A percentile compares a stretch with the other conserved stretches of the same genome.
Conservation (phyloP, 148 eudicot species). For the Hydrangea macrophylla region DNA sequence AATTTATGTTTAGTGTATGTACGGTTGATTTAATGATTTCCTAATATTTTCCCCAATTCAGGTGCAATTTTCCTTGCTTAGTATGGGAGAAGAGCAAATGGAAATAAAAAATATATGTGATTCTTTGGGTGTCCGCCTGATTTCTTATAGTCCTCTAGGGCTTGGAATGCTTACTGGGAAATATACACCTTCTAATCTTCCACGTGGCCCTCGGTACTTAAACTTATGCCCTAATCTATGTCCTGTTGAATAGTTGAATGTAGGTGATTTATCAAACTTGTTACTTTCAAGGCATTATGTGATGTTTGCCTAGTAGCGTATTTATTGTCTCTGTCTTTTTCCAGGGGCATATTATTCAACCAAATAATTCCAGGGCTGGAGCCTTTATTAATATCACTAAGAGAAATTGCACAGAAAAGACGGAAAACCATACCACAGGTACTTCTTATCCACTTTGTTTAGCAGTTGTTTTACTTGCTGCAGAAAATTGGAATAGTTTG, state of each 20-base stretch:
- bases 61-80: slow-evolving; percentile 89
- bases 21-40: too few species aligned
- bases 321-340: not conserved
- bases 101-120: slow-evolving; percentile 75
- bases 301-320: not conserved
- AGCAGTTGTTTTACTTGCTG: not conserved
- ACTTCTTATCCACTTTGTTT: not conserved
- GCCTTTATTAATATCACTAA: slow-evolving; percentile 61
- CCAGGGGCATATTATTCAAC: slow-evolving; percentile 69
- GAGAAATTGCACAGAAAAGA: slow-evolving; percentile 62
- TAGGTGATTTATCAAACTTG: too few species aligned
- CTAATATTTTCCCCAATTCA: slow-evolving; percentile 20
- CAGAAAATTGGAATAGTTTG: too few species aligned
- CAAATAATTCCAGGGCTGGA: slow-evolving; percentile 89
- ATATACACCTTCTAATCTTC: slow-evolving; percentile 64
- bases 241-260: too few species aligned
- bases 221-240: too few species aligned
- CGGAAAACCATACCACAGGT: slow-evolving; percentile 81
- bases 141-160: slow-evolving; percentile 86
- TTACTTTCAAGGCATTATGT: not conserved
- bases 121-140: slow-evolving; percentile 66
- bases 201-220: slow-evolving; percentile 75
- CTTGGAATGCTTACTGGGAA: slow-evolving; percentile 98
- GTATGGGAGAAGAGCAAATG: slow-evolving; percentile 81
- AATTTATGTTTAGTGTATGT: too few species aligned